Base-by-base conservation (phyloP, 192 early-diverging fungal species). In the Podochytrium sp. region DNA sequence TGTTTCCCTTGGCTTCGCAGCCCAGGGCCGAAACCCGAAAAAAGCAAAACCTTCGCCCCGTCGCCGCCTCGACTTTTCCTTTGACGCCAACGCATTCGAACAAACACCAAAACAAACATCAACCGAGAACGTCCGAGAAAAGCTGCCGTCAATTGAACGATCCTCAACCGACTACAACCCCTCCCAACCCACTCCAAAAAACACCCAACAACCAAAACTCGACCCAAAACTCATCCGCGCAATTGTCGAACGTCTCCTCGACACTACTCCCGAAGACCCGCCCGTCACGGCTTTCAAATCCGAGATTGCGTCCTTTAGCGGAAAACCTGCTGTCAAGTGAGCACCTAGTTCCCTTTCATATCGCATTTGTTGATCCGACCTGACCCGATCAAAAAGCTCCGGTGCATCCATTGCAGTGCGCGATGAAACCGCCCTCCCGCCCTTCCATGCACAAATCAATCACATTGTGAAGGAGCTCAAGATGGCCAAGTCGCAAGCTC, bases 381-480 rank as follows among this genome's bases (percentile, higher is more conserved):
- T 2, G 14, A 10, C 32, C 20, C 14, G 18, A 16, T 10, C 16
- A 37, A 57, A 59, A 29, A 56, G 30, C 43, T 59, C 16, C 16
- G 39, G 33, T 5, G 7, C 41, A 16, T 18, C 41, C 2, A 10
- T 75, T 5, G 51, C 74, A 20, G 39, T 75, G 7, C 47, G 74
- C 7, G n/a, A n/a, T 27, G 47, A 42, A 18, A 75, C 74, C 10
- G 16, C 29, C n/a, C 59, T 80, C 4, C 80, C 82, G 14, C 65
- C 63, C 20, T 81, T 82, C 59, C 37, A 52, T 35, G 59, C 69
- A 2, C 80, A 82, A 65, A 70, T 67, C 35, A 50, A 52, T 1
- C 75, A 82, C 38, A 78, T 82, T 40, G 40, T 77, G 3, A 18
- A 20, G 16, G 71, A 82, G 51, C 55, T 82, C n/a, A 49, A 53